These are phyloP conservation scores for Monilinia aucupariae DNA, from an alignment of 2,329 filamentous ascomycete species.

Conservation along the genomic window DNA sequence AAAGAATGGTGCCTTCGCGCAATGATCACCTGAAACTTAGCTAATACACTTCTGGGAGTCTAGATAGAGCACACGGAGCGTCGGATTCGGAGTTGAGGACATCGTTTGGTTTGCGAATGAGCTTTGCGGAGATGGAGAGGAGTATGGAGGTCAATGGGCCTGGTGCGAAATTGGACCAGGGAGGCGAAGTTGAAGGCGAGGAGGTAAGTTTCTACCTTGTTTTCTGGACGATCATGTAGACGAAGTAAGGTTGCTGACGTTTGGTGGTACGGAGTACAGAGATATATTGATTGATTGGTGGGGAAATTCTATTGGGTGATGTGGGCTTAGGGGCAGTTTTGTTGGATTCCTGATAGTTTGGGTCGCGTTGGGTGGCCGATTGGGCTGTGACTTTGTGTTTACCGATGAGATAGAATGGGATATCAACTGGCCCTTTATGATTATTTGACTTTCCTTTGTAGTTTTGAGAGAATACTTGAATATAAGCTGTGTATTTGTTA, in stretches of 20 bases:
- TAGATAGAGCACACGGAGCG: background rate
- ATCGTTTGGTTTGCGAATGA: background rate
- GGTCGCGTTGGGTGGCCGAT: background rate
- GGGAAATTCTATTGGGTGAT: background rate
- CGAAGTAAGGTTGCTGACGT: too few species aligned
- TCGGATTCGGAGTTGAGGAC: background rate
- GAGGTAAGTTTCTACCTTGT: background rate
- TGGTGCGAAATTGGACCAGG: background rate
- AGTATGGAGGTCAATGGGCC: background rate
- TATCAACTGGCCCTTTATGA: too few species aligned
- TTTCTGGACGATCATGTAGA: too few species aligned
- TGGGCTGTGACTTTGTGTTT: too few species aligned
- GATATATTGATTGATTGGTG: background rate
- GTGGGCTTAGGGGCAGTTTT: background rate
- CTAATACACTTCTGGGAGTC: background rate
- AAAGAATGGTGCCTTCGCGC: too few species aligned
- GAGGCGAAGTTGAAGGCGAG: background rate
- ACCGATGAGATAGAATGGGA: background rate
- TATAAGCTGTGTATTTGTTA: too few species aligned
- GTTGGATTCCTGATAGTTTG: too few species aligned
- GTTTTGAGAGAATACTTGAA: too few species aligned
- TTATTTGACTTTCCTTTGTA: too few species aligned
- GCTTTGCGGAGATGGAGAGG: background rate
- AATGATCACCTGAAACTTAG: too few species aligned
- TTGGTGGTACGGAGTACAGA: too few species aligned